Base-by-base conservation (phyloP, 2,329 filamentous ascomycete species). In the Clarireedia paspali region DNA sequence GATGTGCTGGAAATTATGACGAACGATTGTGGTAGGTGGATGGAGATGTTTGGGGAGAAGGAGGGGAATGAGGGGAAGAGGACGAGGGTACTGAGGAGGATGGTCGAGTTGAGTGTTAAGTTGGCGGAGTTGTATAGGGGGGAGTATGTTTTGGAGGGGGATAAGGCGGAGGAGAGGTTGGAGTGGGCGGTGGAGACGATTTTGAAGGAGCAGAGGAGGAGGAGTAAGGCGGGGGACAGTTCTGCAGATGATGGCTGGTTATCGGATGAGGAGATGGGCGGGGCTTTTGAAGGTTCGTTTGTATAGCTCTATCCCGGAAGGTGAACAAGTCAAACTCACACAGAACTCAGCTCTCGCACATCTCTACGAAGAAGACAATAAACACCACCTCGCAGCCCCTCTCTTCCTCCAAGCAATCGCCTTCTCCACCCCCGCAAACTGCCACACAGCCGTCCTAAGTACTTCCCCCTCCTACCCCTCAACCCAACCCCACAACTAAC, bases 321-420 rank as follows among this genome's bases (percentile, higher is more conserved):
- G 36, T 26, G 26, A 45, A 23, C 4, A 14, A 6, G 6, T 38
- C 27, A 57, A 61, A 66, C 69, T 72, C 58, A 68, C 58, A 52
- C 9, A 58, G 7, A 17, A 67, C 57, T 55, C 67, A 81, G 86
- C 88, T 12, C 78, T 96, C 24, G 92, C 82, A 17, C 80, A 85
- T 57, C 83, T 85, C 64, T 96, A 95, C 71, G 83, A 89, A 66
- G 77, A 80, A 49, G 83, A 82, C 63, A 81, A 85, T 46, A 83
- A 88, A 63, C 86, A 90, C 66, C 88, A 92, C 63, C 83, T 96
- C 2, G 87, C 91, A 5, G 81, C 91, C 23, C 91, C 91, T 3
- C 77, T 96, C 30, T 95, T 91, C 69, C 82, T 96, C 64, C 90
- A 95, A 67, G 89, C 91, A 5, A 76, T 96, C 36, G 79, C 84